Conservation (phyloP, 495 filamentous ascomycete species). For the Neurospora pannonica region DNA sequence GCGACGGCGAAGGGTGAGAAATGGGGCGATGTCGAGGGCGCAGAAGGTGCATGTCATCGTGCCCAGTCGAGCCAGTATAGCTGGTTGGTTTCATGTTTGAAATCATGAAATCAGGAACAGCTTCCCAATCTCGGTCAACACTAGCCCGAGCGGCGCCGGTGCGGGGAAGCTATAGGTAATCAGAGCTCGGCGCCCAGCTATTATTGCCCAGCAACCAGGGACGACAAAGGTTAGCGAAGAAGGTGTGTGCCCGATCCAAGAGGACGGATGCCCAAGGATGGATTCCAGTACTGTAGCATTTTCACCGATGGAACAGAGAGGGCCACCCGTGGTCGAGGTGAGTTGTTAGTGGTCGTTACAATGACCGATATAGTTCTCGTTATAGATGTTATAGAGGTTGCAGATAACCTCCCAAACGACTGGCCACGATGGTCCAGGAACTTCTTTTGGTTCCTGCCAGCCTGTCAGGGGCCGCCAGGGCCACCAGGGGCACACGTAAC, state of each 20-base stretch:
- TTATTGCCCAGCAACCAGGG: neutral
- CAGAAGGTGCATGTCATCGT: neutral
- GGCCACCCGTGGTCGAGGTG: too few relatives aligned
- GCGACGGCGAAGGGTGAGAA: neutral
- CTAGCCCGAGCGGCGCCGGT: neutral
- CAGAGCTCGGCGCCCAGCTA: neutral
- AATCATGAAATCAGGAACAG: neutral
- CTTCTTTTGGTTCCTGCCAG: neutral
- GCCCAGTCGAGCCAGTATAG: neutral
- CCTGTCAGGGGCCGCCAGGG: neutral
- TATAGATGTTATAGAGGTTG: neutral
- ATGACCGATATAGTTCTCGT: neutral
- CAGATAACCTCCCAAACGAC: neutral
- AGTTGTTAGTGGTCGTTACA: neutral
- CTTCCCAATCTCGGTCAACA: neutral
- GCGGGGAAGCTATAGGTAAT: neutral
- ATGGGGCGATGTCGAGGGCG: neutral
- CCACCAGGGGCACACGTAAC: too few relatives aligned
- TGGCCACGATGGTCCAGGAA: neutral
- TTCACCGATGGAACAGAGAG: too few relatives aligned
- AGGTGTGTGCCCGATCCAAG: neutral
- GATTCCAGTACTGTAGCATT: too few relatives aligned
- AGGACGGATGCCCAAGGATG: neutral
- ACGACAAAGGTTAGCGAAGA: neutral
- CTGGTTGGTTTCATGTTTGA: neutral